These are phyloP conservation scores for Penicillium turbatum DNA, from an alignment of 495 filamentous ascomycete genomes.

Conservation along the genomic window DNA sequence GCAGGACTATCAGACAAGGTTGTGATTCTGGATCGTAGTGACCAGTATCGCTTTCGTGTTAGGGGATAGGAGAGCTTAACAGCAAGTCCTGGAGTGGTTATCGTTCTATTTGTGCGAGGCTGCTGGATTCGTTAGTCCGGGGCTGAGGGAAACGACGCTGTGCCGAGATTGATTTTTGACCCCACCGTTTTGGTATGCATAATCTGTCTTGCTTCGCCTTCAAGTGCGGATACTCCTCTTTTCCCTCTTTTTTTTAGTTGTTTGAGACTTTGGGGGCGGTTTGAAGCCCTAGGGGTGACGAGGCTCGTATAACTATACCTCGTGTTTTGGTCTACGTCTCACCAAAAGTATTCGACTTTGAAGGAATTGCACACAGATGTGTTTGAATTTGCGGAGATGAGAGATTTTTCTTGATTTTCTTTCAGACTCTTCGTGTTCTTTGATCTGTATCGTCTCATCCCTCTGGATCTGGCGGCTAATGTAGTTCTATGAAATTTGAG, in stretches of 20 bases:
- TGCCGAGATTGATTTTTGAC: not conserved
- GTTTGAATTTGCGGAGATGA: too few relatives aligned
- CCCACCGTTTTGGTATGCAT: not conserved
- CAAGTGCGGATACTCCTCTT: not conserved
- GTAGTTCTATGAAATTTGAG: not conserved
- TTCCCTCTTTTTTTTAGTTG: not conserved
- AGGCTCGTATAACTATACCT: not conserved
- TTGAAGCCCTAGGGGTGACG: not conserved
- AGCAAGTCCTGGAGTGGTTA: not conserved
- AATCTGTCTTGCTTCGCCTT: not conserved
- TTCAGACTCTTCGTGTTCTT: not conserved
- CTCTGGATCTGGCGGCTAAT: too few relatives aligned
- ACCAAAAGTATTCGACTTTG: not conserved
- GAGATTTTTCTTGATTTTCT: not conserved
- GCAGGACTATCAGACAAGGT: conserved; percentile 50
- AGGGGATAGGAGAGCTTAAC: not conserved
- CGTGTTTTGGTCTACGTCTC: not conserved
- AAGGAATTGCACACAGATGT: not conserved
- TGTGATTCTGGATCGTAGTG: conserved; percentile 59
- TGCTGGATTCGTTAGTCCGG: not conserved
- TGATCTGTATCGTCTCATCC: not conserved
- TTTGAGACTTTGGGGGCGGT: not conserved
- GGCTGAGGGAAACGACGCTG: not conserved
- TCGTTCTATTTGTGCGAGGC: not conserved
- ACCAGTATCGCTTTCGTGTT: conserved; percentile 56